Conservation (phyloP, 2,329 filamentous ascomycete genomes). For the Talaromyces funiculosus region DNA sequence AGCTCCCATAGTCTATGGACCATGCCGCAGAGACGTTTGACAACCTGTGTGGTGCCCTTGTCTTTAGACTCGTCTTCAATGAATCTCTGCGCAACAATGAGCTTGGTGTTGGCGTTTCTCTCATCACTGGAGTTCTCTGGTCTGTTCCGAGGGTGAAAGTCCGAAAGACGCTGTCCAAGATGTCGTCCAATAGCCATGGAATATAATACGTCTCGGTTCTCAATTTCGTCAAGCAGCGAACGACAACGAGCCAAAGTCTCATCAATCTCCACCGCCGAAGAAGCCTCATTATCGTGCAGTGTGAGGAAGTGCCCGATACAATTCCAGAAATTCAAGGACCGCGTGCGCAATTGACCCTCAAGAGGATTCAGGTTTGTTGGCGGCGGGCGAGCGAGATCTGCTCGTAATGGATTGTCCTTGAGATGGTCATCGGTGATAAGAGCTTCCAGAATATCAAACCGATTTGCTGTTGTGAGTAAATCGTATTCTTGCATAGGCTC, state of each 20-base stretch:
- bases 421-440: slow-evolving; percentile 69
- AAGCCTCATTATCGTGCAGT: slow-evolving; percentile 55
- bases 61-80: slow-evolving; percentile 59
- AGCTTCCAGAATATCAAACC: slow-evolving; percentile 69
- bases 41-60: slow-evolving; percentile 68
- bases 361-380: slow-evolving; percentile 31
- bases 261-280: slow-evolving; percentile 55
- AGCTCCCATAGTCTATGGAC: slow-evolving; percentile 52
- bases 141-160: slow-evolving; percentile 53
- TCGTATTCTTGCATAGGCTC: slow-evolving; percentile 48
- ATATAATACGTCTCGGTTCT: slow-evolving; percentile 87
- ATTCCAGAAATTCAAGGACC: slow-evolving; percentile 78
- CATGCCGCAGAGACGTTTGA: slow-evolving; percentile 64
- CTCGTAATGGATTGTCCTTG: slow-evolving; percentile 44
- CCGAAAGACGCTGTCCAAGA: slow-evolving; percentile 60
- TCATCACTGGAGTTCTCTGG: slow-evolving; percentile 58
- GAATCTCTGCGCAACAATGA: slow-evolving; percentile 65
- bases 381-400: slow-evolving; percentile 35
- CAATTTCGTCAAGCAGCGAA: slow-evolving; percentile 67
- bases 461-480: slow-evolving; percentile 58
- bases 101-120: slow-evolving; percentile 59
- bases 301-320: slow-evolving; percentile 67
- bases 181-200: slow-evolving; percentile 77
- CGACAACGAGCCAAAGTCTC: slow-evolving; percentile 61
- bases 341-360: slow-evolving; percentile 50